Conservation (phyloP, 805 yeast genomes). For the Pichia paraexigua region DNA sequence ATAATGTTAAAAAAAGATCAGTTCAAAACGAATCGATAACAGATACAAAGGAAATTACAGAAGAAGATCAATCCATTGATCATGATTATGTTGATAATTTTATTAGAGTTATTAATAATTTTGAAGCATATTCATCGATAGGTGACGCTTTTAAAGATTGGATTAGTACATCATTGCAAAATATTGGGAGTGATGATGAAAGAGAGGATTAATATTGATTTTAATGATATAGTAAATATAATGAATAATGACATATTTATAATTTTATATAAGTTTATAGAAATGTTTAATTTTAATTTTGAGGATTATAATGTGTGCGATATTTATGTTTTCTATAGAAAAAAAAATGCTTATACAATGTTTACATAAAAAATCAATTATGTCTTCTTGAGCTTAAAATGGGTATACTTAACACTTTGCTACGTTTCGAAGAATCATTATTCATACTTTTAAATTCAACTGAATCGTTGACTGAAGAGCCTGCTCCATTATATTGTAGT, state of each 20-base stretch:
- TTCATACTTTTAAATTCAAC: neutral
- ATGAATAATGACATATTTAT: neutral
- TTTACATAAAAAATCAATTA: constrained; percentile 6
- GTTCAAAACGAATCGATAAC: neutral
- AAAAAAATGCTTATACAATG: neutral
- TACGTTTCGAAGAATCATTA: constrained; percentile 2
- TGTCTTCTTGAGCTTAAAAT: constrained; percentile 24
- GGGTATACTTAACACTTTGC: constrained; percentile 25
- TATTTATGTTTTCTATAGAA: neutral
- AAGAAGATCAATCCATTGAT: constrained; percentile 16
- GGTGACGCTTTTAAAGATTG: constrained; percentile 32
- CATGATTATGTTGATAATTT: constrained; percentile 27
- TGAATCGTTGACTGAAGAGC: neutral
- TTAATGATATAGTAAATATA: neutral
- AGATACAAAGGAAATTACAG: constrained; percentile 10
- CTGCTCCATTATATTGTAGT: neutral
- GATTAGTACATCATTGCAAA: constrained; percentile 15
- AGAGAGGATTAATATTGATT: neutral
- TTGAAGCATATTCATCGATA: constrained; percentile 27
- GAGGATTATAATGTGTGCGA: neutral
- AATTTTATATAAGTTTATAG: neutral
- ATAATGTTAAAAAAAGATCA: constrained; percentile 14
- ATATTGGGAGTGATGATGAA: neutral
- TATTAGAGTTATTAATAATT: constrained; percentile 27
- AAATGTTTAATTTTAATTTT: neutral